A percentile compares a stretch with the other conserved stretches of the same genome.
Conservation (phyloP, 257 asterid species). For the Capsicum chinense region DNA sequence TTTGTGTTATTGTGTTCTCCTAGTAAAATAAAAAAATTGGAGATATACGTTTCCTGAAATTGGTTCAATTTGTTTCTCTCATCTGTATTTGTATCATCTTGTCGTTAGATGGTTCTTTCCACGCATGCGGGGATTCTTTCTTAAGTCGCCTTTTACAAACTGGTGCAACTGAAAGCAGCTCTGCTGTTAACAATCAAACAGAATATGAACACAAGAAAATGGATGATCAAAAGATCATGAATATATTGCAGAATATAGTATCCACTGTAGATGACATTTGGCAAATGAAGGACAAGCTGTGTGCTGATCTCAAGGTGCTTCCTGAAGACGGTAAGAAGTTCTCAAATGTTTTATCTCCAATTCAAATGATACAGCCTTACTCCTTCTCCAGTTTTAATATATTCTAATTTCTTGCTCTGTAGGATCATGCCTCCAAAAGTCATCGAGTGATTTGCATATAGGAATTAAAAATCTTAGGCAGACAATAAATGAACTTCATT, state of each 20-base stretch:
- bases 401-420: slow-evolving; percentile 32
- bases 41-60: slow-evolving; percentile 13
- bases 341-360: slow-evolving; percentile 12
- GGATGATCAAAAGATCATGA: slow-evolving; percentile 51
- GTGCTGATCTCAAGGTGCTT: slow-evolving; percentile 47
- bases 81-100: slow-evolving; percentile 30
- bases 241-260: slow-evolving; percentile 48
- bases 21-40: background rate
- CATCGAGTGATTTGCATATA: slow-evolving; percentile 54
- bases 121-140: slow-evolving; percentile 56
- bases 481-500: slow-evolving; percentile 61
- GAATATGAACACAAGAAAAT: slow-evolving; percentile 47
- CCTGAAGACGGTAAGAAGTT: slow-evolving; percentile 65
- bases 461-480: slow-evolving; percentile 67
- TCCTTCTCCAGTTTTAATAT: slow-evolving; percentile 16
- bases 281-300: slow-evolving; percentile 54
- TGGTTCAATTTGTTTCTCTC: slow-evolving; percentile 28
- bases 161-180: slow-evolving; percentile 81
- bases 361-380: slow-evolving; percentile 16
- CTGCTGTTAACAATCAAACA: slow-evolving; percentile 43
- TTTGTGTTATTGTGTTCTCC: background rate
- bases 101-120: slow-evolving; percentile 59
- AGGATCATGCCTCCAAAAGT: slow-evolving; percentile 62
- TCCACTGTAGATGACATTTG: slow-evolving; percentile 60
- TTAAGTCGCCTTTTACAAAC: slow-evolving; percentile 72